Evolutionary conservation across 129 eudicot species (phyloP), one percentile per base, ranked within the genome.

Genomic region (Cynara cardunculus): DNA sequence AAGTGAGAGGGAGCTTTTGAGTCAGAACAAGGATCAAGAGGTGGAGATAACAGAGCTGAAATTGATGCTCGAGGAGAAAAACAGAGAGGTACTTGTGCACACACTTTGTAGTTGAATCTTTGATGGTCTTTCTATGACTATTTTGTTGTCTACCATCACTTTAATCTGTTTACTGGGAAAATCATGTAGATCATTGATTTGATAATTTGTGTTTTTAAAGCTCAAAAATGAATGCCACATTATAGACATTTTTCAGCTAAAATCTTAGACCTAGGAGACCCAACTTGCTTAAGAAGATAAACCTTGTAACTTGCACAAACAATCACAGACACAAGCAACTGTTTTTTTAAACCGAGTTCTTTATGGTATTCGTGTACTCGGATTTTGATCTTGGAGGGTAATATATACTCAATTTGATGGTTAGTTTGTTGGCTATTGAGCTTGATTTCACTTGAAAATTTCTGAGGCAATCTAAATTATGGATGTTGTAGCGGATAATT

Each of bases 1-100:
- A 90, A 89, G 98, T 76, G 98, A 94, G 88, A 92, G 98, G 89
- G 98, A 92, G 92, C 88, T 94, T 6, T 72, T 94, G 84, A 87
- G 79, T 80, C 86, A 35, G 86, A 90, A 85, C 25, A 92, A 94
- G 84, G 97, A 94, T 6, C 90, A 88, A 79, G 92, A 90, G 78
- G 62, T 56, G n/a, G 83, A 86, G 84, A 92, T 94, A 13, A 49
- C 31, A 26, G 84, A 89, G 37, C 97, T 94, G 46, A 90, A 89
- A 74, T 35, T 81, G 46, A 59, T 82, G 80, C 87, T 94, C 1
- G 79, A 90, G 64, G 89, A 94, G 49, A 92, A 86, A 71, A 94
- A 90, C 78, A 62, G 68, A 49, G 98, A 94, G 97, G 98, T 94
- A 77, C 12, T 13, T 69, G 70, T 39, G 16, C 7, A 44, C n/a